Evolutionary conservation across 108 stramenopile genomes (phyloP), one percentile per base, ranked within the genome.

Genomic region (Cyclotella atomus): DNA sequence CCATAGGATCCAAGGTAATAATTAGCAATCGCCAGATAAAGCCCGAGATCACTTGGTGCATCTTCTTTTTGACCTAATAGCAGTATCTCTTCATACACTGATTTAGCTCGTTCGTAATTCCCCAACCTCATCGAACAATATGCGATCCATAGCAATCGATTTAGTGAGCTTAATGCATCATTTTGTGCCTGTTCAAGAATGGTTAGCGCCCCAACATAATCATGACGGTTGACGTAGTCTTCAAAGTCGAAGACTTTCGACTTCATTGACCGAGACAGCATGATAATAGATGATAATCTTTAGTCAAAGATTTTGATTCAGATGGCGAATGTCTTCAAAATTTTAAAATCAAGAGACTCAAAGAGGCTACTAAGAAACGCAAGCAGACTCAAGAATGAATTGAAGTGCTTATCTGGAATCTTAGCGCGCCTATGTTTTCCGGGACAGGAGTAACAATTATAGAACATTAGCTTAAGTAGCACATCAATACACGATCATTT

Each of bases 131-230:
- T 87, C 1, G 86, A 77, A 75, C 91, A 91, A 55, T 79, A 88
- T 0, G 79, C 95, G 3, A 83, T 73, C 95, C 95, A 95, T 34
- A 91, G 47, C 43, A 90, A 59, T 29, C 54, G 77, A 15, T 82
- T 63, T 17, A 71, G 47, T n/a, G 55, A 36, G 29, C 23, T 74
- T 14, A 44, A 33, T 12, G 81, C 71, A 55, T 69, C 76, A 33
- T 67, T 64, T 19, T 65, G 47, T 16, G 83, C 84, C 41, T 59
- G 89, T 38, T 95, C 91, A 17, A 95, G 61, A 32, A 92, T 46
- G 4, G 95, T 85, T n/a, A 95, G 49, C 2, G 95, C 95, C 9
- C 95, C 95, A 16, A 88, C 84, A 66, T 87, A 95, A 71, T 95
- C 94, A 41, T 88, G 50, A 38, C 84, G 79, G 33, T 64, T 38